These are phyloP conservation scores for Punica granatum DNA, from an alignment of 345 rosid genomes.

Conservation along the genomic window DNA sequence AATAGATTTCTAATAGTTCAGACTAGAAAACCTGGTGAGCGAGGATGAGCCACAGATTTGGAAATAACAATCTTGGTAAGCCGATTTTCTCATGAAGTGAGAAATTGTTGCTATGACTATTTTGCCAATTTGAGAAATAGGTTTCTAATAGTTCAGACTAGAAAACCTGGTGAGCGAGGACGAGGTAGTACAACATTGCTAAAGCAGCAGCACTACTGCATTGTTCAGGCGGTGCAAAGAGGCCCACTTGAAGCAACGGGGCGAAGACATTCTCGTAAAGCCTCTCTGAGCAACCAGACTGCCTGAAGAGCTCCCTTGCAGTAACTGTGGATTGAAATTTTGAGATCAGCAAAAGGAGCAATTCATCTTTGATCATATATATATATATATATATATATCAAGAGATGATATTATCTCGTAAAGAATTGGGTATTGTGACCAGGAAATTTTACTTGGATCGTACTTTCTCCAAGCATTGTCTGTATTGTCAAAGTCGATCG, in stretches of 20 bases:
- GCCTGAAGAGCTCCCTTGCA: slow-evolving; percentile 66
- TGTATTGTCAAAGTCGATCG: slow-evolving; percentile 61
- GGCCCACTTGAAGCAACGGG: slow-evolving; percentile 59
- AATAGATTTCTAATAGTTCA: background rate
- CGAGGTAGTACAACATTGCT: slow-evolving; percentile 34
- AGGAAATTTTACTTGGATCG: slow-evolving; percentile 44
- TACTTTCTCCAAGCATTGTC: slow-evolving; percentile 59
- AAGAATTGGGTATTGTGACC: background rate
- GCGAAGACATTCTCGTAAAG: slow-evolving; percentile 32
- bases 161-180: slow-evolving; percentile 51
- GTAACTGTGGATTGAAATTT: slow-evolving; percentile 35
- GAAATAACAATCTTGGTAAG: too few species aligned
- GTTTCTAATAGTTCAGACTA: background rate
- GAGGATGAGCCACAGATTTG: slow-evolving; percentile 7
- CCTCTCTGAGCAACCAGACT: slow-evolving; percentile 48
- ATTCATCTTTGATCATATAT: too few species aligned
- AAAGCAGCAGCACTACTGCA: slow-evolving; percentile 63
- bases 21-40: slow-evolving; percentile 46
- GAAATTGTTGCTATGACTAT: background rate
- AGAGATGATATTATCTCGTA: too few species aligned
- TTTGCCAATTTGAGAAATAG: background rate
- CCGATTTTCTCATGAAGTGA: too few species aligned
- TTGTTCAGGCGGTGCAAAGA: slow-evolving; percentile 53
- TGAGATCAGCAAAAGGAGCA: slow-evolving; percentile 23
- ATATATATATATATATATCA: too few species aligned